Evolutionary conservation across 306 rosid genomes (phyloP).

Genomic region (Boehmeria nivea): DNA sequence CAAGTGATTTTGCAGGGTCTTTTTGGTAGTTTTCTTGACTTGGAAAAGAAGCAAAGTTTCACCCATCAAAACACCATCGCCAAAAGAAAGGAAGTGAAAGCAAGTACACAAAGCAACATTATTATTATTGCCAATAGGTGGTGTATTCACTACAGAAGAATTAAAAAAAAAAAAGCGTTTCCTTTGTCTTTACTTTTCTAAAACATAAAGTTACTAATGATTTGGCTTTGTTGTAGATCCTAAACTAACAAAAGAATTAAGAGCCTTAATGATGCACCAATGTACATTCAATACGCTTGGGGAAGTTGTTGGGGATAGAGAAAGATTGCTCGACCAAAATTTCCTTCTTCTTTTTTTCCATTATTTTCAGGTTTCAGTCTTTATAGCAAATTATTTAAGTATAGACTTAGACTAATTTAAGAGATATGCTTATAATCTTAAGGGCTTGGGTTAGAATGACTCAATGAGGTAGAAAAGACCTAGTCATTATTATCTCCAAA

Average conservation of each 20-base stretch:
- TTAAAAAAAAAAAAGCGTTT: constrained; percentile 11
- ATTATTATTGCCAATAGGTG: constrained; percentile 6
- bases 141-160: constrained; percentile 22
- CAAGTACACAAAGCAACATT: constrained; percentile 17
- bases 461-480: too few species aligned
- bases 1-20: not conserved
- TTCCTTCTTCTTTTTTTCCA: too few species aligned
- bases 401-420: too few species aligned
- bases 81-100: constrained; percentile 37
- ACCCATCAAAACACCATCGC: constrained; percentile 28
- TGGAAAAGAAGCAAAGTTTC: constrained; percentile 49
- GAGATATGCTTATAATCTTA: too few species aligned
- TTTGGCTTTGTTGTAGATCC: constrained; percentile 9
- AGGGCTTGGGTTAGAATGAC: too few species aligned
- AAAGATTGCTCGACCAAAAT: too few species aligned
- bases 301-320: too few species aligned
- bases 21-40: constrained; percentile 41
- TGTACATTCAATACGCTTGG: too few species aligned
- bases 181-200: constrained; percentile 75
- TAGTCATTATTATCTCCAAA: too few species aligned
- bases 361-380: too few species aligned
- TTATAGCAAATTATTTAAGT: too few species aligned
- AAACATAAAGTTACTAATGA: constrained; percentile 41
- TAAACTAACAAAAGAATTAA: constrained; percentile 8
- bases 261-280: constrained; percentile 33